A percentile compares a stretch with the other conserved stretches of the same genome.
Evolutionary conservation across 1,139 yeast species (phyloP).

Genomic region (Zygosaccharomyces pseudobailii): DNA sequence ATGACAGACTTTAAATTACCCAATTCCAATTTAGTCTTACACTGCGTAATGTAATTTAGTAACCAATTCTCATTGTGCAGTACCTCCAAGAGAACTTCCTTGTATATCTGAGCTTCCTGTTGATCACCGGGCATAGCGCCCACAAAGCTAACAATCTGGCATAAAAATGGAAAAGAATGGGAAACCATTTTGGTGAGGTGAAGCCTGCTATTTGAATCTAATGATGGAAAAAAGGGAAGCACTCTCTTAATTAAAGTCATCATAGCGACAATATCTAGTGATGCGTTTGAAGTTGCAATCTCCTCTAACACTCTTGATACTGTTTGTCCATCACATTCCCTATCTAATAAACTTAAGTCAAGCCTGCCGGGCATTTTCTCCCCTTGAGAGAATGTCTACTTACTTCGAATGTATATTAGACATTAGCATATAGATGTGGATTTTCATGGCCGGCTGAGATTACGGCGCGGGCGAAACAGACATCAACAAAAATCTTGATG

Average conservation of each 20-base stretch:
- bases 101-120: constrained; percentile 14
- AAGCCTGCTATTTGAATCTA: constrained; percentile 7
- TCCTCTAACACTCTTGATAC: constrained; percentile 9
- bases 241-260: constrained; percentile 21
- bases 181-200: constrained; percentile 10
- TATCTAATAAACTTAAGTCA: constrained; percentile 10
- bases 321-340: constrained; percentile 8
- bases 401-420: neutral
- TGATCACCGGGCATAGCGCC: constrained; percentile 9
- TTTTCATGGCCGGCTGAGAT: neutral
- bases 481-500: constrained; percentile 2
- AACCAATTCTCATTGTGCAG: constrained; percentile 13
- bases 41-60: constrained; percentile 8
- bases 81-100: constrained; percentile 14
- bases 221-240: constrained; percentile 25
- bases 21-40: constrained; percentile 16
- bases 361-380: neutral
- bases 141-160: constrained; percentile 16
- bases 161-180: constrained; percentile 14
- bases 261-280: constrained; percentile 13
- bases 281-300: constrained; percentile 1
- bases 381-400: neutral
- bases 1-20: constrained; percentile 27
- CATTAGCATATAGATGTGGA: neutral
- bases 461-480: neutral